phyloP scores from a whole-genome alignment of 2,329 filamentous ascomycete genomes.

The Cladosporium sp. region DNA sequence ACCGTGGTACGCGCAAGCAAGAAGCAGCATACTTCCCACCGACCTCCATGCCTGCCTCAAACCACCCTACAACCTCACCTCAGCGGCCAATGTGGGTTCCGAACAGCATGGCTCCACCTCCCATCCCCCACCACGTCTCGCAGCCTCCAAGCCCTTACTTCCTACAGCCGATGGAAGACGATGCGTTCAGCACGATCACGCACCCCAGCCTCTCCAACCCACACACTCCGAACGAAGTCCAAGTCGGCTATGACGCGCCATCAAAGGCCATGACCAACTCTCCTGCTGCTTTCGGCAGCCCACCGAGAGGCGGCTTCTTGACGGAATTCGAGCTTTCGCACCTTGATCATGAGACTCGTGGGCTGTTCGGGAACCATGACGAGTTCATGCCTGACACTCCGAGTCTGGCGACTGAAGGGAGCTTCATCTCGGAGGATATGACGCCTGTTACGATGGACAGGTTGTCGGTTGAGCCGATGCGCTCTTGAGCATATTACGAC shows the following conservation, averaged over 20 bases:
- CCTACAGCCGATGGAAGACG: slow-evolving; percentile 15
- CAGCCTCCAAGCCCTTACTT: slow-evolving; percentile 22
- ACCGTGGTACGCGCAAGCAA: slow-evolving; percentile 15
- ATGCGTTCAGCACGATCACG: slow-evolving; percentile 13
- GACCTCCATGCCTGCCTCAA: slow-evolving; percentile 12
- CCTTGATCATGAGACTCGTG: slow-evolving; percentile 17
- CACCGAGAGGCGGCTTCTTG: slow-evolving; percentile 10
- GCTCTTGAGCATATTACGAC: not conserved
- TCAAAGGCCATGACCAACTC: slow-evolving; percentile 16
- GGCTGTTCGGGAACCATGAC: slow-evolving; percentile 20
- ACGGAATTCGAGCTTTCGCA: slow-evolving; percentile 17
- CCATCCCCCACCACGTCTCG: slow-evolving; percentile 1
- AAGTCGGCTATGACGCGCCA: slow-evolving; percentile 12
- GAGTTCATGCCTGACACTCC: slow-evolving; percentile 25
- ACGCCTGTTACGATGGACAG: slow-evolving; percentile 1
- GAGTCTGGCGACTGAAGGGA: slow-evolving; percentile 25
- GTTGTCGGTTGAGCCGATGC: slow-evolving; percentile 6
- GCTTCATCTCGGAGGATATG: slow-evolving; percentile 25
- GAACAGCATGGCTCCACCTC: not conserved
- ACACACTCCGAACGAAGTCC: slow-evolving; percentile 7
- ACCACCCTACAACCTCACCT: slow-evolving; percentile 8
- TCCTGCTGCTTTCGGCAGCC: slow-evolving; percentile 6
- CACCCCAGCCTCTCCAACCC: slow-evolving; percentile 16
- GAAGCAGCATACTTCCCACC: slow-evolving; percentile 5
- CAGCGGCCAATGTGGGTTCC: not conserved